A percentile compares a stretch with the other conserved stretches of the same genome.
Conservation (phyloP, 208 protist species). For the Kentomonas sorsogonicus region DNA sequence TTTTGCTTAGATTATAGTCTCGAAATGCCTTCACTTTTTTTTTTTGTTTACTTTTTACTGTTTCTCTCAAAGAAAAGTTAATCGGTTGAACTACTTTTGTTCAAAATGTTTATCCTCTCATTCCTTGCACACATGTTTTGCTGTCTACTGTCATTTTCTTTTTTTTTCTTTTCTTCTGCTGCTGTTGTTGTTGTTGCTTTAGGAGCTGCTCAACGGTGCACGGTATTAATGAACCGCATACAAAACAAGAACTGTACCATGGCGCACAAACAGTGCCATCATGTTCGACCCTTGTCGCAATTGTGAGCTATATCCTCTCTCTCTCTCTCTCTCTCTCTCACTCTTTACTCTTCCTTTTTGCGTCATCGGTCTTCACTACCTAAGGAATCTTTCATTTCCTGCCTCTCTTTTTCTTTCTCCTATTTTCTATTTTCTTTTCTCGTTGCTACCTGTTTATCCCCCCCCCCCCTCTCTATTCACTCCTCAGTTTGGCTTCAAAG, state of each 20-base stretch:
- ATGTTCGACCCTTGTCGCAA: too few species aligned
- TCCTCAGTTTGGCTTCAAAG: too few species aligned
- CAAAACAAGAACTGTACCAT: too few species aligned
- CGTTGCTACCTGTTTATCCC: background rate
- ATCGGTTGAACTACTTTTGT: background rate
- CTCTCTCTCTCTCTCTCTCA: too few species aligned
- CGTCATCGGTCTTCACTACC: background rate
- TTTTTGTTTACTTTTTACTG: slow-evolving; percentile 6
- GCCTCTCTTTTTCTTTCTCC: slow-evolving; percentile 6
- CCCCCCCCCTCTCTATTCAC: background rate
- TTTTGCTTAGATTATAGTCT: background rate
- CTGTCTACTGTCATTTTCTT: background rate
- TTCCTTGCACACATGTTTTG: background rate
- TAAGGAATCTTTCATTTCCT: background rate
- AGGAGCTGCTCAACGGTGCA: too few species aligned
- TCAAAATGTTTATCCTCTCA: background rate
- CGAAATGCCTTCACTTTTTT: background rate
- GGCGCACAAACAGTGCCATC: too few species aligned
- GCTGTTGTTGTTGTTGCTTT: background rate
- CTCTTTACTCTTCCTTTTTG: slow-evolving; percentile 1
- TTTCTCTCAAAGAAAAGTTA: slow-evolving; percentile 10
- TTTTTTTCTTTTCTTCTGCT: slow-evolving; percentile 2
- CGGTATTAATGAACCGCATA: too few species aligned
- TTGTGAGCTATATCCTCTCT: too few species aligned
- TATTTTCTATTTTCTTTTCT: background rate